These are phyloP conservation scores for Aspergillus transmontanensis DNA, from an alignment of 2,329 filamentous ascomycete species.

Conservation along the genomic window DNA sequence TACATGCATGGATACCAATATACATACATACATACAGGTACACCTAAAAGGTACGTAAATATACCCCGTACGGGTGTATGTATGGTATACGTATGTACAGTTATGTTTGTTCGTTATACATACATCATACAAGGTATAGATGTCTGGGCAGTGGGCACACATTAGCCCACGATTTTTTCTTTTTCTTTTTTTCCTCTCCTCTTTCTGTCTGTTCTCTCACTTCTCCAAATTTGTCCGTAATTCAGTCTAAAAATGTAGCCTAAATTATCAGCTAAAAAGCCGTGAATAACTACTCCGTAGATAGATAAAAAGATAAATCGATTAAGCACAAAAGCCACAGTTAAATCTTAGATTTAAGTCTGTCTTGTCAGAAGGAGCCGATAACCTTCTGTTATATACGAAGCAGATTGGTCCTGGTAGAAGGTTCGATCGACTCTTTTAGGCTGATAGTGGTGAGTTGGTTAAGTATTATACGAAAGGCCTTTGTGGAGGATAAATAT, in stretches of 20 bases:
- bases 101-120: not conserved
- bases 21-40: not conserved
- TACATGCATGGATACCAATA: not conserved
- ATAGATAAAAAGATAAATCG: not conserved
- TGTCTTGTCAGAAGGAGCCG: not conserved
- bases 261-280: not conserved
- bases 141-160: not conserved
- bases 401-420: not conserved
- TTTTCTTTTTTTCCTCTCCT: not conserved
- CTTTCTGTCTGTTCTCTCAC: not conserved
- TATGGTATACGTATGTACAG: not conserved
- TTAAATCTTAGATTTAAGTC: conserved; percentile 2
- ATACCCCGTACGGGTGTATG: not conserved
- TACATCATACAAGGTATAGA: not conserved
- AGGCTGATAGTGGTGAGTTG: not conserved
- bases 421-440: not conserved
- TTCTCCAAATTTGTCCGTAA: not conserved
- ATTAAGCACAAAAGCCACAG: conserved; percentile 1
- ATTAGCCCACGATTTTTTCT: not conserved
- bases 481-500: no score
- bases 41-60: not conserved
- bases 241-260: not conserved
- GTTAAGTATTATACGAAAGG: no score
- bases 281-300: not conserved
- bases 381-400: no score